Evolutionary conservation across 2,329 filamentous ascomycete species (phyloP), one percentile per base, ranked within the genome.

Genomic region (Pseudocercospora vitis): DNA sequence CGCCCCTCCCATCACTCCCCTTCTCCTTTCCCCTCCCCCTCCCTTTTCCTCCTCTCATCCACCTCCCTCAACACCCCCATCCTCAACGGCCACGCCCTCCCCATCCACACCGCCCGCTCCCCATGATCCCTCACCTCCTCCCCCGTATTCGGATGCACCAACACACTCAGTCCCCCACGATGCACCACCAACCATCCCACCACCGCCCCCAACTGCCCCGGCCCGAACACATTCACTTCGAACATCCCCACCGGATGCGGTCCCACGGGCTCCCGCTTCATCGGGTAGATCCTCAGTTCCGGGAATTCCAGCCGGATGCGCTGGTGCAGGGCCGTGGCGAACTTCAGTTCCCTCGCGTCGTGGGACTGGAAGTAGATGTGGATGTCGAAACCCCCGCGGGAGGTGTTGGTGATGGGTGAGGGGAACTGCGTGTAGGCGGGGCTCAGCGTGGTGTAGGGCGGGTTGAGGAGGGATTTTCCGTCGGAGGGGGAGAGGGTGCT

Each of bases 181-280:
- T 91, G 86, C 53, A 96, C 82, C 24, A 89, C 81, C 24, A 96
- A 74, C 91, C 91, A 96, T 0, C 89, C 81, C 32, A 96, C 75
- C 65, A 96, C 95, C 0, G 91, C 91, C 0, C 91, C 91, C 66
- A 96, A 96, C 70, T 96, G 88, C 2, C 83, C 69, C 0, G 91
- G 91, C 0, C 86, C 90, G 70, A 92, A 89, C 16, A 96, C 40
- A 63, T 95, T 95, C 40, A 96, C 89, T 72, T 96, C 91, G 65
- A 96, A 96, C 90, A 95, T 96, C 48, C 85, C 87, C 0, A 90
- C 71, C 0, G 87, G 85, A 69, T 96, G 91, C 0, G 91, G 91
- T 0, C 91, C 91, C 23, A 96, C 72, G 0, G 91, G 89, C 11
- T 75, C 72, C 60, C 94, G 86, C 81, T 83, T 95, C 60, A 95